Evolutionary conservation across 73 alveolate species (phyloP), one percentile per base, ranked within the genome.

Genomic region (Paramecium sexaurelia): DNA sequence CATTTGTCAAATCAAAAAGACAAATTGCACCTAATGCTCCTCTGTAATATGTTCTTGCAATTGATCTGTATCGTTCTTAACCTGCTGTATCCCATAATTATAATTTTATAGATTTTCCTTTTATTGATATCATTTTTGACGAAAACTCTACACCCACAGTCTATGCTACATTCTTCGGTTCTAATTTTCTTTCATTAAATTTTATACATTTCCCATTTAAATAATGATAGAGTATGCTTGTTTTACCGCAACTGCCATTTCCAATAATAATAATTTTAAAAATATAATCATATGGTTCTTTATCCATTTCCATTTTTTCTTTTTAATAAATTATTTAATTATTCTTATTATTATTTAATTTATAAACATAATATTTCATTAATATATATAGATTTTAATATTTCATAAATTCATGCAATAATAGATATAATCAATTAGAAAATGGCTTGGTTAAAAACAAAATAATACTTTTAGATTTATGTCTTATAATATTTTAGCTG

Each of bases 81-180:
- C 99, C 99, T 11, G 99, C 99, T 5, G 99, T 96, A 92, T 96
- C 99, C 98, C 99, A 96, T 22, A 96, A 94, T 84, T 96, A 93
- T 85, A 96, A 92, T 91, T 96, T 96, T 41, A 96, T 85, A 19
- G 85, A 61, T 91, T 96, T 96, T 40, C 93, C 97, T 55, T 94
- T 94, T 10, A 95, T 87, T 57, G 57, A 78, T 27, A 96, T 84
- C 22, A 91, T 55, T 86, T 94, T 96, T 9, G 98, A 94, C 6
- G 98, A 98, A 43, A 96, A 96, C 55, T 96, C 99, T 9, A 96
- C 99, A 7, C 99, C 99, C 7, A 96, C 96, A 7, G 99, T 96
- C 45, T 93, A 93, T 7, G 88, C 66, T 7, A 91, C 40, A 68
- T 71, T 92, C 67, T 91, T 91, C 13, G 92, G 92, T 36, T 57